Conservation (phyloP, 1,139 yeast species). For the Neolecta irregularis region DNA sequence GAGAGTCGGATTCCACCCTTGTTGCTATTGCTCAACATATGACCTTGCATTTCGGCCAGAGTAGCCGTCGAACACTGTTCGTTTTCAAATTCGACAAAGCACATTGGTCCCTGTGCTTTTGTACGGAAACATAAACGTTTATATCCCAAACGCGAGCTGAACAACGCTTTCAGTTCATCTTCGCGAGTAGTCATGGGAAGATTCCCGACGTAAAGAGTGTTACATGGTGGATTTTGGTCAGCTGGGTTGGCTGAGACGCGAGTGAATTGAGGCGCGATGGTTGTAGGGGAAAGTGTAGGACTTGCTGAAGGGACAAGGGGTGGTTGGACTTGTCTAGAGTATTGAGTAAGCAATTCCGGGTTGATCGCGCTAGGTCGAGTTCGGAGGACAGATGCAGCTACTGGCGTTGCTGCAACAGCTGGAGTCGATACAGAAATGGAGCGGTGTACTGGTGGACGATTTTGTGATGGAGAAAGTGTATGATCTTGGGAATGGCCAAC, state of each 20-base stretch:
- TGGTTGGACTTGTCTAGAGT: too few relatives aligned
- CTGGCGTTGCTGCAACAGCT: too few relatives aligned
- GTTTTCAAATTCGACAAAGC: slow-evolving; percentile 96
- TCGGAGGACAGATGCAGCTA: too few relatives aligned
- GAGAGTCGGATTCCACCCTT: slow-evolving; percentile 92
- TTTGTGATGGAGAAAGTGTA: too few relatives aligned
- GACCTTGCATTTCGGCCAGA: slow-evolving; percentile 80
- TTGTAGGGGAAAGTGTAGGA: too few relatives aligned
- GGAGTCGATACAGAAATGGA: too few relatives aligned
- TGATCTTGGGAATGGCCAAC: too few relatives aligned
- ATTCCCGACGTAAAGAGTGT: slow-evolving; percentile 89
- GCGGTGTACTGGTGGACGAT: too few relatives aligned
- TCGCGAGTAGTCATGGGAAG: slow-evolving; percentile 95
- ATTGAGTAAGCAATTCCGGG: too few relatives aligned
- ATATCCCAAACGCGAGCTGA: slow-evolving; percentile 82
- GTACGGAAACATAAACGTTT: slow-evolving; percentile 75
- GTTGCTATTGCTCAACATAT: slow-evolving; percentile 47
- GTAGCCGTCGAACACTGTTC: slow-evolving; percentile 89
- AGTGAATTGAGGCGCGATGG: too few relatives aligned
- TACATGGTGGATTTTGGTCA: slow-evolving; percentile 97
- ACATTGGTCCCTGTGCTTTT: slow-evolving; percentile 75
- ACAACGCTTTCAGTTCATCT: slow-evolving; percentile 72
- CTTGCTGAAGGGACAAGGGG: too few relatives aligned
- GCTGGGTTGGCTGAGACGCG: slow-evolving; percentile 99
- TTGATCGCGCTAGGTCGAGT: too few relatives aligned